A percentile compares a stretch with the other conserved stretches of the same genome.
Conservation (phyloP, 352 stramenopile genomes). For the Thraustochytrium striatum region DNA sequence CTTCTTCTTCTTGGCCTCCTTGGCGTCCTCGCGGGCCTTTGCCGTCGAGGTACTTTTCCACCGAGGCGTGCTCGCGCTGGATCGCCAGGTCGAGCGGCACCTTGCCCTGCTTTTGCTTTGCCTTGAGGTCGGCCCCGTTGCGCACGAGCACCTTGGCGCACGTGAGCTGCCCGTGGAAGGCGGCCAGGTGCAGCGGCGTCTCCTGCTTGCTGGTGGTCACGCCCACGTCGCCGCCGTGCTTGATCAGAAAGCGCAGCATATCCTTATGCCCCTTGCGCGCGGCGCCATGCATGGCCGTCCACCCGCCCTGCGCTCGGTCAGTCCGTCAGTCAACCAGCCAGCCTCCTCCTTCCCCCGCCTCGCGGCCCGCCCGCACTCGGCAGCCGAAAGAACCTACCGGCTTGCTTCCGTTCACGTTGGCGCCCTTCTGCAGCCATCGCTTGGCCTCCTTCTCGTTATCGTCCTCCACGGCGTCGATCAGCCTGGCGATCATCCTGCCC, state of each 20-base stretch:
- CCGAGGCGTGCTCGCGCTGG: no score
- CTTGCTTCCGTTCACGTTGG: not conserved
- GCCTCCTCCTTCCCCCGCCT: no score
- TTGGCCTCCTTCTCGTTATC: not conserved
- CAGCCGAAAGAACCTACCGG: no score
- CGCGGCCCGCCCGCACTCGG: no score
- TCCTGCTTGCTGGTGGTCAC: not conserved
- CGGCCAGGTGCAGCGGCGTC: not conserved
- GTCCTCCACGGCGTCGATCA: not conserved
- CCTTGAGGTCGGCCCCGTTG: not conserved
- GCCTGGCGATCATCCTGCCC: no score
- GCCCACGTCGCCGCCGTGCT: not conserved
- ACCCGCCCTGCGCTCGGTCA: no score
- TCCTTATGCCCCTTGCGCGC: slow-evolving; percentile 1
- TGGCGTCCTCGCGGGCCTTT: no score
- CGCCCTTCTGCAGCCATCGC: not conserved
- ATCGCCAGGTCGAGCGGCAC: no score
- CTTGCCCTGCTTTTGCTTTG: not conserved
- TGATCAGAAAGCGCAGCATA: not conserved
- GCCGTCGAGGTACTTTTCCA: no score
- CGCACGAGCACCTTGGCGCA: not conserved
- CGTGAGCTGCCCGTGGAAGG: not conserved
- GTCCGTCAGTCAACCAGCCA: no score
- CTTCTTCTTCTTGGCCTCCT: no score
- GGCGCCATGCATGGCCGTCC: not conserved